Conservation (phyloP, 2,329 filamentous ascomycete species). For the Fusarium vanettenii region DNA sequence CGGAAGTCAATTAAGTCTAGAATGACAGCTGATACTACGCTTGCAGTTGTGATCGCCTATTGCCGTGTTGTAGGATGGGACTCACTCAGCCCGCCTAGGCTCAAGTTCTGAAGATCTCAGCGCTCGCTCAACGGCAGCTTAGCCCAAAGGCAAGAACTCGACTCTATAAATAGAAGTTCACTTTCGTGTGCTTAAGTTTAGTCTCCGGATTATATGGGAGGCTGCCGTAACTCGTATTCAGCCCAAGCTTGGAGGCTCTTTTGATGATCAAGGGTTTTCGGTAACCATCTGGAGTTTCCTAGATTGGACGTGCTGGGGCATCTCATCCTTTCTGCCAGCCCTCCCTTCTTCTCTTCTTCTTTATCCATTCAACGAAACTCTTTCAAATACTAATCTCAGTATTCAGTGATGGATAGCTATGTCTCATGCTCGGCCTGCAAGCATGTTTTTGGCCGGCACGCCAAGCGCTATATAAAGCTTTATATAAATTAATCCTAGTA, state of each 20-base stretch:
- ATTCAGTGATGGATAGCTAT: not conserved
- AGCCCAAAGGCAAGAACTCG: not conserved
- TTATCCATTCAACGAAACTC: not conserved
- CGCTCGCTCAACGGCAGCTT: not conserved
- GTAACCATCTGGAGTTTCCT: not conserved
- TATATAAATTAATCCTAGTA: too few relatives aligned
- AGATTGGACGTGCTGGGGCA: not conserved
- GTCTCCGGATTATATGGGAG: not conserved
- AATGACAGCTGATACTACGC: not conserved
- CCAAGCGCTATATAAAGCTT: not conserved
- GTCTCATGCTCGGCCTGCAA: not conserved
- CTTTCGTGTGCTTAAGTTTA: not conserved
- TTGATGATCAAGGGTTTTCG: not conserved
- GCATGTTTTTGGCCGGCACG: not conserved
- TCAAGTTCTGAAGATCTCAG: not conserved
- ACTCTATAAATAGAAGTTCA: not conserved
- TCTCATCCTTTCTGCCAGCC: not conserved
- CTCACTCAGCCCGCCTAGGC: not conserved
- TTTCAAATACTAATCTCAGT: not conserved
- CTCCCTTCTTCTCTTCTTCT: not conserved
- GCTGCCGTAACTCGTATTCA: not conserved
- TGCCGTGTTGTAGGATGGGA: not conserved
- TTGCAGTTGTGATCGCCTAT: not conserved
- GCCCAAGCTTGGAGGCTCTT: not conserved
- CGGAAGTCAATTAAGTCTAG: not conserved